Evolutionary conservation across 2,329 filamentous ascomycete species (phyloP).

Genomic region (Penicillium sp.): DNA sequence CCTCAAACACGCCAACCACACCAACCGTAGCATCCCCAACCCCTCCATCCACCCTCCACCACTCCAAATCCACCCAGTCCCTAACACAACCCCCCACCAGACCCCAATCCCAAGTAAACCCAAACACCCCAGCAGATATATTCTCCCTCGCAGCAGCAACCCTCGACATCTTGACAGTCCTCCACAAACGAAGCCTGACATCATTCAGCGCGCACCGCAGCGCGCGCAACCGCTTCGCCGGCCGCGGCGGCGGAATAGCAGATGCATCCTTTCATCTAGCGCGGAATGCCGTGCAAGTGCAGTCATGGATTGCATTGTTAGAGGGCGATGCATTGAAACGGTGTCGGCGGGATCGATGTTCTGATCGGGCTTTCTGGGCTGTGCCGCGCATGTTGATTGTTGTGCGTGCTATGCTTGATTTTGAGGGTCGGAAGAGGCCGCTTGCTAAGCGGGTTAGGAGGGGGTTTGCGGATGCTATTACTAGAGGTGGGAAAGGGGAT

Average conservation of each 20-base stretch:
- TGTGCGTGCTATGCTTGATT: slow-evolving; percentile 31
- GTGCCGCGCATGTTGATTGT: slow-evolving; percentile 34
- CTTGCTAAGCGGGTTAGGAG: slow-evolving; percentile 27
- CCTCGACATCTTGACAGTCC: slow-evolving; percentile 51
- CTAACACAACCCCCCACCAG: slow-evolving; percentile 30
- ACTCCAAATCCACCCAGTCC: slow-evolving; percentile 26
- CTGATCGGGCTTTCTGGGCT: slow-evolving; percentile 32
- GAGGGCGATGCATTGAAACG: slow-evolving; percentile 42
- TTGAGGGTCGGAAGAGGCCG: slow-evolving; percentile 27
- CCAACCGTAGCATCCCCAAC: slow-evolving; percentile 6
- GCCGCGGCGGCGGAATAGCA: slow-evolving; percentile 42
- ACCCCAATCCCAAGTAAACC: neutral
- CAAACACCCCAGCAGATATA: slow-evolving; percentile 40
- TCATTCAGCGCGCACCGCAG: slow-evolving; percentile 50
- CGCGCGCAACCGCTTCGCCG: slow-evolving; percentile 43
- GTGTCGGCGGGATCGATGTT: slow-evolving; percentile 19
- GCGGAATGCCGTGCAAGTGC: slow-evolving; percentile 46
- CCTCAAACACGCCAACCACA: slow-evolving; percentile 11
- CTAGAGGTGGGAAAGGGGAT: neutral
- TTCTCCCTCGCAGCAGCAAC: slow-evolving; percentile 53
- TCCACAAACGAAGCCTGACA: slow-evolving; percentile 49
- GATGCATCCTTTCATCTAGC: slow-evolving; percentile 51
- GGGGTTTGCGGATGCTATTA: slow-evolving; percentile 13
- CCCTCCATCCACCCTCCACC: slow-evolving; percentile 22
- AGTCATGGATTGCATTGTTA: slow-evolving; percentile 48